A percentile compares a stretch with the other conserved stretches of the same genome.
Conservation (phyloP, 2,329 filamentous ascomycete genomes). For the Fusarium pseudocircinatum region DNA sequence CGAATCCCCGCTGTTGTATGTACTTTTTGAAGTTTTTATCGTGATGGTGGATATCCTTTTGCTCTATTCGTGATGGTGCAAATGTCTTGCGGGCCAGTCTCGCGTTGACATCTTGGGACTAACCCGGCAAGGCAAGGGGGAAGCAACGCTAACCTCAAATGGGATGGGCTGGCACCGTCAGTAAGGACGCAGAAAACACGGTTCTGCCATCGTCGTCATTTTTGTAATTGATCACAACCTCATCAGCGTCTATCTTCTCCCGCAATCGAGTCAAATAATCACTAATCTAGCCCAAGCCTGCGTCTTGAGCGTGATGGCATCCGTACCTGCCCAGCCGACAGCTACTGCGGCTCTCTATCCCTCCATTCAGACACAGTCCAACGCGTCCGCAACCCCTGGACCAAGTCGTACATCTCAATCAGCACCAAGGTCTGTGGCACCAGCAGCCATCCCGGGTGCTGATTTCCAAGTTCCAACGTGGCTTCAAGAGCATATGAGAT, state of each 20-base stretch:
- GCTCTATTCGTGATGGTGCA: background rate
- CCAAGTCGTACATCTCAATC: background rate
- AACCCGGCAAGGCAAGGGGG: too few relatives aligned
- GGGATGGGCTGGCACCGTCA: background rate
- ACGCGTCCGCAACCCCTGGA: background rate
- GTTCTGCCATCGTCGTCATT: background rate
- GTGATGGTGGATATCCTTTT: background rate
- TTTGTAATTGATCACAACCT: too few relatives aligned
- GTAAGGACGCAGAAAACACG: background rate
- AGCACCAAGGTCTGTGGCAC: background rate
- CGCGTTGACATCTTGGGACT: background rate
- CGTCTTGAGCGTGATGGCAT: background rate
- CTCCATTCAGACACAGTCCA: background rate
- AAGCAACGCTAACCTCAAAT: background rate
- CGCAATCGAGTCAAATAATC: background rate
- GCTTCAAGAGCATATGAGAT: background rate
- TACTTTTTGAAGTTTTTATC: background rate
- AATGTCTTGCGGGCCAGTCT: background rate
- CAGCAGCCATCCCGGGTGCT: background rate
- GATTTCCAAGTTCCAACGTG: background rate
- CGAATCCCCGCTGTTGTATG: constrained; percentile 1
- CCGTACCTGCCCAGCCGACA: background rate
- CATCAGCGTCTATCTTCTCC: background rate
- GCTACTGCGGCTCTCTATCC: too few relatives aligned
- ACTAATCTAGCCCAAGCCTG: background rate